These are phyloP conservation scores for Apiosordaria backusii DNA, from an alignment of 495 filamentous ascomycete species.

Conservation along the genomic window DNA sequence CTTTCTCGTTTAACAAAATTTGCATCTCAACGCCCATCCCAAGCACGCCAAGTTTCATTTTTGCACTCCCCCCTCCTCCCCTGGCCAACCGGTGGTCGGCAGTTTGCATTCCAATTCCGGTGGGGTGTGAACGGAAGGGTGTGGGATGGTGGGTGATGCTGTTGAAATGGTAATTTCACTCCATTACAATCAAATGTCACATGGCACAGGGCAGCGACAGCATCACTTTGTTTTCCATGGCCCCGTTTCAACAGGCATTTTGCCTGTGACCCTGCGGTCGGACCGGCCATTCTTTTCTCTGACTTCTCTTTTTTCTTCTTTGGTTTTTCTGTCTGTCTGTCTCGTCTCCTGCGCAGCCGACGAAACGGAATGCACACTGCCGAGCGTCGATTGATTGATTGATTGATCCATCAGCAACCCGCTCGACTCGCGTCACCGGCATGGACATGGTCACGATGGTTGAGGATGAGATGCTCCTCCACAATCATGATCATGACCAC, in stretches of 20 bases:
- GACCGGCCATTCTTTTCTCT: not conserved
- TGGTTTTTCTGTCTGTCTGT: not conserved
- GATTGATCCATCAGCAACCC: no score
- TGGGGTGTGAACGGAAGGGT: not conserved
- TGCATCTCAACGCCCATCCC: not conserved
- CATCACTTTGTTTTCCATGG: not conserved
- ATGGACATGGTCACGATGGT: no score
- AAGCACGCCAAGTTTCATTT: no score
- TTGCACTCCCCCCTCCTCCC: no score
- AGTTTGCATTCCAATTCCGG: not conserved
- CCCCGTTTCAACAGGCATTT: conserved; percentile 1
- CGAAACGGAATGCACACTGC: conserved; percentile 6
- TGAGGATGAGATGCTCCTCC: no score
- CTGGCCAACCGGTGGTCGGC: not conserved
- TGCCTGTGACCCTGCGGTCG: not conserved
- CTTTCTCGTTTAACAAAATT: not conserved
- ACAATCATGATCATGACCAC: not conserved
- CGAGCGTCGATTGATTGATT: not conserved
- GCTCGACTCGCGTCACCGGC: not conserved
- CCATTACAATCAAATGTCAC: not conserved
- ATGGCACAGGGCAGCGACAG: not conserved
- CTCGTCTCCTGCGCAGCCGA: not conserved
- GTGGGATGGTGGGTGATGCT: no score
- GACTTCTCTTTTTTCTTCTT: not conserved
- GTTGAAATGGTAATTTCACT: not conserved